Percentiles rank a stretch among this genome's conserved stretches.
Conservation (phyloP, 768 basidiomycete genomes). For the Exsudoporus frostii region DNA sequence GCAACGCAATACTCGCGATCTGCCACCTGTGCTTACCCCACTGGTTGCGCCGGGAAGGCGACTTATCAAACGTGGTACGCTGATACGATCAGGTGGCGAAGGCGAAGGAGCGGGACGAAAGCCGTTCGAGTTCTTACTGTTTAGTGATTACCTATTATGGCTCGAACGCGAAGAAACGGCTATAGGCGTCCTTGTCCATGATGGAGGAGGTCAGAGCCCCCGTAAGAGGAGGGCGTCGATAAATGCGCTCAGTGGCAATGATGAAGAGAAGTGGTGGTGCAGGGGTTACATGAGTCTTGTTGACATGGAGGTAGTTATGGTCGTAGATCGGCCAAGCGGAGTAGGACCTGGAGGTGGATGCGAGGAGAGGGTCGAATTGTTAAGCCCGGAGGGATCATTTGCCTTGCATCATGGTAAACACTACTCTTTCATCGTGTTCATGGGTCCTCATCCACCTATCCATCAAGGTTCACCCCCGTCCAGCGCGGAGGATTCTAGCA, state of each 20-base stretch:
- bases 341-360: constrained; percentile 22
- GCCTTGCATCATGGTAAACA: constrained; percentile 64
- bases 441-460: not conserved
- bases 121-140: constrained; percentile 71
- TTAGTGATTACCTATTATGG: constrained; percentile 82
- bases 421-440: not conserved
- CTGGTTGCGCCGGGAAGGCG: constrained; percentile 80
- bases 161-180: constrained; percentile 51
- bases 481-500: constrained; percentile 1
- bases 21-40: constrained; percentile 75
- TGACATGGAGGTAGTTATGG: constrained; percentile 72
- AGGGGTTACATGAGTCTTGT: constrained; percentile 68
- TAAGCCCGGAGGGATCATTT: constrained; percentile 77
- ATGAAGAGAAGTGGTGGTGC: constrained; percentile 70
- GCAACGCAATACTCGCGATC: constrained; percentile 70
- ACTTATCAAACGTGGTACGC: constrained; percentile 63
- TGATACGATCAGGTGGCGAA: constrained; percentile 50
- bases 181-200: constrained; percentile 17
- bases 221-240: constrained; percentile 17
- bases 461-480: constrained; percentile 6
- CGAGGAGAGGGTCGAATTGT: constrained; percentile 64
- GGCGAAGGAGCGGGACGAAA: constrained; percentile 33
- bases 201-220: constrained; percentile 17
- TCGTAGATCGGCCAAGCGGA: constrained; percentile 26
- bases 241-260: constrained; percentile 27